Evolutionary conservation across 257 asterid genomes (phyloP).

Genomic region (Nicotiana noctiflora): DNA sequence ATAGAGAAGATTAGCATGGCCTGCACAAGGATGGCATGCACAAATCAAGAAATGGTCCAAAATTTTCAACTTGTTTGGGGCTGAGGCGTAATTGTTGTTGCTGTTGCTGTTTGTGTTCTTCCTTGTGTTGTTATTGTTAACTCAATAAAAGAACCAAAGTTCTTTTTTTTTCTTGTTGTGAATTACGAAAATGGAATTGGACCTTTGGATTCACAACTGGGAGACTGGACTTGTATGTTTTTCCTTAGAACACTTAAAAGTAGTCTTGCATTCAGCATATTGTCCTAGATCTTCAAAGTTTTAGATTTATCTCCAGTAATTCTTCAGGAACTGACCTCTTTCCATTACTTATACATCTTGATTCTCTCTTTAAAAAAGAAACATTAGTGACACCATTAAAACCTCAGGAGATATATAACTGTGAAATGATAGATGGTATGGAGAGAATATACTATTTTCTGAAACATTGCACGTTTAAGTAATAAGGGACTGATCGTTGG

Average conservation of each 20-base stretch:
- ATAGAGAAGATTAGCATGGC: too few relatives aligned
- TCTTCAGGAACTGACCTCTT: background rate
- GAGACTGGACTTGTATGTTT: background rate
- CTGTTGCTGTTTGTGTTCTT: background rate
- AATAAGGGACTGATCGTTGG: background rate
- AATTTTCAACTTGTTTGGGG: too few relatives aligned
- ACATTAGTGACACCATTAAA: background rate
- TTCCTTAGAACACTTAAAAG: background rate
- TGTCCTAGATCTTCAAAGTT: constrained; percentile 9
- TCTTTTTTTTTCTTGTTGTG: background rate
- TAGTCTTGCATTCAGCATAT: background rate
- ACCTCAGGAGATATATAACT: background rate
- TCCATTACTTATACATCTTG: background rate
- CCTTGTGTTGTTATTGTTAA: background rate
- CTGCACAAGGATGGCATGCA: too few relatives aligned
- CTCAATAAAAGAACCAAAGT: background rate
- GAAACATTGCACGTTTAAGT: background rate
- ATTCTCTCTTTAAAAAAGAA: background rate
- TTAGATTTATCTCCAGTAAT: background rate
- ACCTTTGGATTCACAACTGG: background rate
- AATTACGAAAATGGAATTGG: background rate
- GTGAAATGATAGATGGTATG: background rate
- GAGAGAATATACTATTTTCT: background rate
- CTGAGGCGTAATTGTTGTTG: background rate
- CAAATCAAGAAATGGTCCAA: too few relatives aligned